A percentile compares a stretch with the other conserved stretches of the same genome.
Evolutionary conservation across 2,329 filamentous ascomycete genomes (phyloP).

Genomic region (Claviceps arundinis): DNA sequence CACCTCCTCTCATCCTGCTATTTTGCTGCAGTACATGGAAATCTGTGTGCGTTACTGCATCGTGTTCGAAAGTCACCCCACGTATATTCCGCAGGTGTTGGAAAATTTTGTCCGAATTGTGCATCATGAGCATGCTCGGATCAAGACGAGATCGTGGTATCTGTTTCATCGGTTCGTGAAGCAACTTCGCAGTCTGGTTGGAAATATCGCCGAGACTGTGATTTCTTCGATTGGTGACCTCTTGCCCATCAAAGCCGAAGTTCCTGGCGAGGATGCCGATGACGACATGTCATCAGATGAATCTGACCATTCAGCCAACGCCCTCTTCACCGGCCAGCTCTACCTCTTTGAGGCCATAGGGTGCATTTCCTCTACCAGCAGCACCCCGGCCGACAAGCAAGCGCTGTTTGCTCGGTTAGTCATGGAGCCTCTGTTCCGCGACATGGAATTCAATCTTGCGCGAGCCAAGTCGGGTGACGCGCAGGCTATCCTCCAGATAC

Average conservation of each 20-base stretch:
- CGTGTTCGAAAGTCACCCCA: slow-evolving; percentile 77
- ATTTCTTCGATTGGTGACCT: slow-evolving; percentile 84
- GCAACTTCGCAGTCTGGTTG: slow-evolving; percentile 70
- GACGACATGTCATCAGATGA: slow-evolving; percentile 95
- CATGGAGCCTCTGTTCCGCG: slow-evolving; percentile 77
- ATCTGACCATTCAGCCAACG: slow-evolving; percentile 78
- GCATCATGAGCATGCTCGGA: slow-evolving; percentile 75
- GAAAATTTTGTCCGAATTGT: slow-evolving; percentile 86
- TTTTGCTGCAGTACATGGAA: slow-evolving; percentile 95
- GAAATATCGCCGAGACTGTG: slow-evolving; percentile 79
- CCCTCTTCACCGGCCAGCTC: slow-evolving; percentile 79
- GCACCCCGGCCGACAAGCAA: slow-evolving; percentile 72
- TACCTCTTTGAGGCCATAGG: slow-evolving; percentile 93
- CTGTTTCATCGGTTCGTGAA: slow-evolving; percentile 88
- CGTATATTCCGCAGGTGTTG: slow-evolving; percentile 72
- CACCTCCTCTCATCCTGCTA: slow-evolving; percentile 76
- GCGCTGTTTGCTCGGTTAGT: slow-evolving; percentile 76
- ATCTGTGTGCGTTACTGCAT: slow-evolving; percentile 88
- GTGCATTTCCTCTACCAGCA: slow-evolving; percentile 70
- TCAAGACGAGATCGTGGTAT: slow-evolving; percentile 91
- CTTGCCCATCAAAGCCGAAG: slow-evolving; percentile 78
- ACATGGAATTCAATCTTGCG: slow-evolving; percentile 69
- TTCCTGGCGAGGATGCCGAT: slow-evolving; percentile 61
- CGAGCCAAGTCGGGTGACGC: slow-evolving; percentile 70
- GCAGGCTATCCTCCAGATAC: slow-evolving; percentile 73